phyloP scores from a whole-genome alignment of 2,329 filamentous ascomycete species.

The Huntiella omanensis region DNA sequence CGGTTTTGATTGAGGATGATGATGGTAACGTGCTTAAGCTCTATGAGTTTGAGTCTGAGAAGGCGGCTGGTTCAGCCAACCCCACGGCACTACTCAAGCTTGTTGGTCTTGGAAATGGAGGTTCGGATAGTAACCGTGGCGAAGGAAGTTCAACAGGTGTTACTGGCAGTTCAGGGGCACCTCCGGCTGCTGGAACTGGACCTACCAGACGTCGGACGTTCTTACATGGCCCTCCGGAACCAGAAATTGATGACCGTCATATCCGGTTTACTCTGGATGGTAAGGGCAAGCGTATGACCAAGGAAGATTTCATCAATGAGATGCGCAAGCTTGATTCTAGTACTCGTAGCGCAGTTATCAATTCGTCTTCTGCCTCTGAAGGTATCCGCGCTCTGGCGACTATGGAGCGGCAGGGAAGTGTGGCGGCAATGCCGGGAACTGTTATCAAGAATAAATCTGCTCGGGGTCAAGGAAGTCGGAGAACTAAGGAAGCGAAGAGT shows the following conservation, averaged over 20 bases:
- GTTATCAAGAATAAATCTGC: slow-evolving; percentile 1
- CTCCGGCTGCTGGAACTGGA: slow-evolving; percentile 4
- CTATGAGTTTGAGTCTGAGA: slow-evolving; percentile 50
- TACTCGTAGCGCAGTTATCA: slow-evolving; percentile 35
- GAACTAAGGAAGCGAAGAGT: too few species aligned
- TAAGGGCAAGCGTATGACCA: slow-evolving; percentile 57
- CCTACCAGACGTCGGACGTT: slow-evolving; percentile 20
- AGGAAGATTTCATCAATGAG: slow-evolving; percentile 59
- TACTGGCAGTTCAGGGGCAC: slow-evolving; percentile 15
- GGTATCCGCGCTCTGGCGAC: slow-evolving; percentile 26
- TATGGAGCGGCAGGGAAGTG: slow-evolving; percentile 17
- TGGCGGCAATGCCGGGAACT: not conserved
- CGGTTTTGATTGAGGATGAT: slow-evolving; percentile 74
- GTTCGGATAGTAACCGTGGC: slow-evolving; percentile 9
- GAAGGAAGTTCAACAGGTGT: slow-evolving; percentile 9
- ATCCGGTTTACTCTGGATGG: slow-evolving; percentile 62
- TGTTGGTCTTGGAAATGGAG: slow-evolving; percentile 27
- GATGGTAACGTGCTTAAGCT: slow-evolving; percentile 75
- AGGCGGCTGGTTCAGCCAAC: slow-evolving; percentile 13
- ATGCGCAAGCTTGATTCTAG: slow-evolving; percentile 54
- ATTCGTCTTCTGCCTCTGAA: slow-evolving; percentile 28
- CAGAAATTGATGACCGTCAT: slow-evolving; percentile 47
- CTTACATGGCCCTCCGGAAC: slow-evolving; percentile 19
- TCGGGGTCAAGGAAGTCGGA: not conserved
- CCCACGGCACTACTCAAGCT: slow-evolving; percentile 30